A percentile compares a stretch with the other conserved stretches of the same genome.
phyloP scores from a whole-genome alignment of 495 filamentous ascomycete genomes.

The Cudoniella acicularis region DNA sequence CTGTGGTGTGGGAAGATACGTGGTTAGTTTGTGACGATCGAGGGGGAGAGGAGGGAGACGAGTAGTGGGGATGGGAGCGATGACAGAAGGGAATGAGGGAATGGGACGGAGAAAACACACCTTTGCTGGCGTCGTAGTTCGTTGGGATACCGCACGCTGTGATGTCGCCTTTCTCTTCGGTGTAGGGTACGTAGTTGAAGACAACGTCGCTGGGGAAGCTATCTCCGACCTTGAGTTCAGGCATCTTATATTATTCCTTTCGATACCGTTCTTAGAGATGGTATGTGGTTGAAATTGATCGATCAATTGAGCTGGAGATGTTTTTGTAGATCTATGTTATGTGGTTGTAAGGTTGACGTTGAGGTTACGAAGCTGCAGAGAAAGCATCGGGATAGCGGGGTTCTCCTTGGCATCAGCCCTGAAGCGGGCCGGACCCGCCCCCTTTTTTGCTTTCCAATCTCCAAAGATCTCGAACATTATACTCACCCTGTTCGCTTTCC shows the following conservation, averaged over 20 bases:
- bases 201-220: conserved; percentile 74
- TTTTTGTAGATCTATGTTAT: no score
- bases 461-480: no score
- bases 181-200: conserved; percentile 77
- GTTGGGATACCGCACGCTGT: conserved; percentile 75
- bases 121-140: conserved; percentile 77
- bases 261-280: background rate
- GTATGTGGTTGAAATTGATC: background rate
- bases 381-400: no score
- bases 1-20: conserved; percentile 38
- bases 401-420: no score
- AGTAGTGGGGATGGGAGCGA: no score
- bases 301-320: no score
- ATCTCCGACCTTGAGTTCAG: conserved; percentile 74
- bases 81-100: background rate
- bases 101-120: conserved; percentile 21
- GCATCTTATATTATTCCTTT: conserved; percentile 49
- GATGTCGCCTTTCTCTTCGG: conserved; percentile 57
- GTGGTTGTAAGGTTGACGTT: background rate
- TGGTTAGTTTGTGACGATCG: conserved; percentile 1
- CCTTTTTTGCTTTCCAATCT: no score
- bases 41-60: no score
- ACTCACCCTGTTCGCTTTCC: no score
- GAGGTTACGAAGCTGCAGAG: conserved; percentile 8
- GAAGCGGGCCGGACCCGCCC: no score